These are phyloP conservation scores for Pleurotus salmoneostramineus DNA, from an alignment of 768 basidiomycete species.

Conservation along the genomic window DNA sequence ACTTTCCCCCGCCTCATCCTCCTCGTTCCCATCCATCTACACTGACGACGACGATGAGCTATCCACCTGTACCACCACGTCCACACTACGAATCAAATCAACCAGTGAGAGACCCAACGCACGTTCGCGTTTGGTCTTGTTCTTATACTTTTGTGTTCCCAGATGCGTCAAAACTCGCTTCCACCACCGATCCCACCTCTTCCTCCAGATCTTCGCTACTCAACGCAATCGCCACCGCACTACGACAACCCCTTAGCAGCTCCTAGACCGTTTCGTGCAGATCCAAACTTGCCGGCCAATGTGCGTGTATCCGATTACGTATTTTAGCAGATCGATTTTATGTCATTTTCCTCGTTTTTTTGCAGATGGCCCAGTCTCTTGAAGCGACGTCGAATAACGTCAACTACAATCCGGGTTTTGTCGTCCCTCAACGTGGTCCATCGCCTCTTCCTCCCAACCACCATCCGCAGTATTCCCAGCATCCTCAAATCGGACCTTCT, in stretches of 20 bases:
- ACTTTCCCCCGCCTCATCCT: too few relatives aligned
- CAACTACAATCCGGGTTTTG: conserved; percentile 30
- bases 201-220: conserved; percentile 33
- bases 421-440: conserved; percentile 12
- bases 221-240: conserved; percentile 36
- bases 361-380: conserved; percentile 56
- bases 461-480: conserved; percentile 3
- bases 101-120: too few relatives aligned
- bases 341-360: neutral
- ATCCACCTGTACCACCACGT: too few relatives aligned
- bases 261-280: conserved; percentile 60
- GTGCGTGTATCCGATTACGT: conserved; percentile 33
- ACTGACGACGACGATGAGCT: too few relatives aligned
- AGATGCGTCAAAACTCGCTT: conserved; percentile 11
- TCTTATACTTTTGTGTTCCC: too few relatives aligned
- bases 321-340: neutral
- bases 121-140: too few relatives aligned
- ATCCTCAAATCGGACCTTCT: conserved; percentile 17
- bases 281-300: conserved; percentile 58
- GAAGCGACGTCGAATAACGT: conserved; percentile 50
- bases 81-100: too few relatives aligned
- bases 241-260: conserved; percentile 57
- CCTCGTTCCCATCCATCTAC: too few relatives aligned
- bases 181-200: conserved; percentile 50
- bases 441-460: conserved; percentile 9